Evolutionary conservation across 2,329 filamentous ascomycete species (phyloP).

Genomic region (Purpureocillium takamizusanense): DNA sequence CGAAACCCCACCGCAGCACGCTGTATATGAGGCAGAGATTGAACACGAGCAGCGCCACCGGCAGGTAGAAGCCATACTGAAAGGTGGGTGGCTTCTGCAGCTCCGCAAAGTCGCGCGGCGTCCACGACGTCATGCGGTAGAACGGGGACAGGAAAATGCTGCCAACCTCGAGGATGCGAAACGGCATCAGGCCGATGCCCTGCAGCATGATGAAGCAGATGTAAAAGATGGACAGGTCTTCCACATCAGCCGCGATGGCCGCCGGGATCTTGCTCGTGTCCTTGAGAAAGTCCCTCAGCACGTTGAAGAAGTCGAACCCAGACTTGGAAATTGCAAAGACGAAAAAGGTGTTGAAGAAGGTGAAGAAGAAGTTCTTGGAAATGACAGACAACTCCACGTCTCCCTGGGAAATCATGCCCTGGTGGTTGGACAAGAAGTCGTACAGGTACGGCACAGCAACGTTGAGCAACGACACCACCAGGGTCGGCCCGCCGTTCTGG

Average conservation of each 20-base stretch:
- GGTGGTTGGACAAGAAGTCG: constrained; percentile 80
- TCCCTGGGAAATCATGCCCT: constrained; percentile 91
- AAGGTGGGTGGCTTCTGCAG: constrained; percentile 77
- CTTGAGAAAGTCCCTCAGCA: constrained; percentile 64
- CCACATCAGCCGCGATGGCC: constrained; percentile 66
- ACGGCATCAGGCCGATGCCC: constrained; percentile 85
- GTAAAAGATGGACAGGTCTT: constrained; percentile 74
- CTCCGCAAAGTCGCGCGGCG: constrained; percentile 81
- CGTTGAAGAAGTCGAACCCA: constrained; percentile 63
- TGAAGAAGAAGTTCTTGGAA: constrained; percentile 99
- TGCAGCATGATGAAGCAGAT: constrained; percentile 91
- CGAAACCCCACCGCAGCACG: constrained; percentile 69
- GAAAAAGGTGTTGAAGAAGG: constrained; percentile 97
- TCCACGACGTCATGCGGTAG: constrained; percentile 67
- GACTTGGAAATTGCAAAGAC: constrained; percentile 86
- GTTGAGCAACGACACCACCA: constrained; percentile 79
- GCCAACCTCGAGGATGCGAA: constrained; percentile 84
- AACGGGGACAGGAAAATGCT: constrained; percentile 78
- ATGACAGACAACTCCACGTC: constrained; percentile 92
- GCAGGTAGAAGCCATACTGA: constrained; percentile 92
- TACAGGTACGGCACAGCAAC: constrained; percentile 89
- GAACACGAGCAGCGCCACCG: constrained; percentile 84
- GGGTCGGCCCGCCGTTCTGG: constrained; percentile 78
- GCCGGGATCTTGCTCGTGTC: constrained; percentile 73
- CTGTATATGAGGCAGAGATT: constrained; percentile 96